A percentile compares a stretch with the other conserved stretches of the same genome.
Conservation (phyloP, 225 moss, liverwort and hornwort genomes). For the Pleurozium schreberi region DNA sequence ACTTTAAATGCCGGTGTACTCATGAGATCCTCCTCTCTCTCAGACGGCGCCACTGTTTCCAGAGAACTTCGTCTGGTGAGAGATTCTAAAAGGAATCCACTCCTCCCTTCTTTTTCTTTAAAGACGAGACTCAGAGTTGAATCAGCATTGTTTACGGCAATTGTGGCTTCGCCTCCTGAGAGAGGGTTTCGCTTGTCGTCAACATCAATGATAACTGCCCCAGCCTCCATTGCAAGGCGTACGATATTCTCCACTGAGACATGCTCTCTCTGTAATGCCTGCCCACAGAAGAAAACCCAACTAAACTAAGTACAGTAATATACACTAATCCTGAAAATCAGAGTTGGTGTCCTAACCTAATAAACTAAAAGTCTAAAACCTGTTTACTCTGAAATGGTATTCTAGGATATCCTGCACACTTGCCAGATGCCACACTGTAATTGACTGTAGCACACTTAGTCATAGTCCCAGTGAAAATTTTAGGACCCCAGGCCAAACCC, state of each 20-base stretch:
- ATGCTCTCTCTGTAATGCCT: constrained; percentile 74
- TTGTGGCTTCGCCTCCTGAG: not conserved
- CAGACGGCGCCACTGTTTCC: not conserved
- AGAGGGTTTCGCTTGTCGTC: not conserved
- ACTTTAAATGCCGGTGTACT: constrained; percentile 49
- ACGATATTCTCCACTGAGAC: constrained; percentile 76
- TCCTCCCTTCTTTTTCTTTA: constrained; percentile 28
- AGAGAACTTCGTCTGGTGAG: constrained; percentile 53
- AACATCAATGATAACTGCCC: constrained; percentile 25
- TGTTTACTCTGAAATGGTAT: not conserved
- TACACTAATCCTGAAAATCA: not conserved
- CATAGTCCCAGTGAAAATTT: no score
- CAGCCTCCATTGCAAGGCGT: constrained; percentile 60
- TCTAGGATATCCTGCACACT: not conserved
- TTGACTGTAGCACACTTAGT: not conserved
- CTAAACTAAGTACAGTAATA: not conserved
- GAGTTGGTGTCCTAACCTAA: not conserved
- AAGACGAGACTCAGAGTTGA: not conserved
- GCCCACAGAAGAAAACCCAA: not conserved
- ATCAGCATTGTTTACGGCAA: not conserved
- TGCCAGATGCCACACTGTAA: not conserved
- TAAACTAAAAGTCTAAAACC: not conserved
- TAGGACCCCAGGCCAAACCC: not conserved
- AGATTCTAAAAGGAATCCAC: constrained; percentile 34
- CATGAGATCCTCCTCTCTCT: constrained; percentile 39